These are phyloP conservation scores for Ramalina intermedia DNA, from an alignment of 495 filamentous ascomycete genomes.

Conservation along the genomic window DNA sequence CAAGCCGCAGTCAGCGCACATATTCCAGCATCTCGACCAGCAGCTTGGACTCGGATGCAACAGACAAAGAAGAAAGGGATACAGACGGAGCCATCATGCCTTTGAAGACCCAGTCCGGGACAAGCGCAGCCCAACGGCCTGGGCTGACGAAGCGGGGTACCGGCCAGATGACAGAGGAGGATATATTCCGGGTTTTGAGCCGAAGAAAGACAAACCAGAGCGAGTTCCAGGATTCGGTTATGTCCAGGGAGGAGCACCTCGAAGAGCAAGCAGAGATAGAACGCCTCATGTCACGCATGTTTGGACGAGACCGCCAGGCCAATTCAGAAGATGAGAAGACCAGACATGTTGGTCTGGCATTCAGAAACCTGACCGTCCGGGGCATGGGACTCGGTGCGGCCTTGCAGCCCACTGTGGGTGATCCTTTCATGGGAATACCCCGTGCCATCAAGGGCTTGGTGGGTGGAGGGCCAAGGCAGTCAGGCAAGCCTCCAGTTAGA, in stretches of 20 bases:
- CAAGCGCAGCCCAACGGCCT: background rate
- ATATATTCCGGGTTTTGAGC: constrained; percentile 36
- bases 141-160: background rate
- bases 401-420: constrained; percentile 49
- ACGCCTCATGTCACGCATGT: constrained; percentile 48
- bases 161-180: constrained; percentile 28
- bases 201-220: constrained; percentile 27
- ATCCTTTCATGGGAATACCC: constrained; percentile 45
- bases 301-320: constrained; percentile 42
- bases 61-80: constrained; percentile 1
- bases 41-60: background rate
- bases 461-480: constrained; percentile 26
- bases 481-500: constrained; percentile 32
- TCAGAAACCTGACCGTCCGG: constrained; percentile 49
- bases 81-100: constrained; percentile 5
- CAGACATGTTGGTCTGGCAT: constrained; percentile 42
- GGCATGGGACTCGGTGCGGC: constrained; percentile 53
- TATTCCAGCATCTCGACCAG: background rate
- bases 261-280: constrained; percentile 46
- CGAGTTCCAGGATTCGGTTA: constrained; percentile 8
- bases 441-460: constrained; percentile 36
- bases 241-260: constrained; percentile 19
- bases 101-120: constrained; percentile 5
- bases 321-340: constrained; percentile 53
- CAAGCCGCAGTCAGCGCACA: too few relatives aligned